Evolutionary conservation across 306 rosid genomes (phyloP).

Genomic region (Prunus davidiana): DNA sequence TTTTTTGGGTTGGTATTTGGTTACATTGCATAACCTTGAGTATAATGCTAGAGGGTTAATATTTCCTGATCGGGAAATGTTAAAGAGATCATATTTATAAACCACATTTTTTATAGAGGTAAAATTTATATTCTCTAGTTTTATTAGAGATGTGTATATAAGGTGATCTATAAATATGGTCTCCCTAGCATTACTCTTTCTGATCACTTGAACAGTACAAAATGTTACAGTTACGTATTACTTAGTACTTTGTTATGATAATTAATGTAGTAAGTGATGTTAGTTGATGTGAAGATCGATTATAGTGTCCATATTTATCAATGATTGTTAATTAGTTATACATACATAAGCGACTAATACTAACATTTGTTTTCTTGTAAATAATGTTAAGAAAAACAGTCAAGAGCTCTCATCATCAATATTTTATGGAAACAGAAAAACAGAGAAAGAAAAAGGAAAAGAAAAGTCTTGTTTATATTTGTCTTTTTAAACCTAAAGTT

Average conservation of each 20-base stretch:
- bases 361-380: too few species aligned
- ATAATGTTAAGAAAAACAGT: neutral
- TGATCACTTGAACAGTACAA: too few species aligned
- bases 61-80: too few species aligned
- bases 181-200: too few species aligned
- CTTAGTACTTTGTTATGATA: too few species aligned
- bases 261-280: too few species aligned
- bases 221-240: too few species aligned
- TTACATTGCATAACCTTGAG: neutral
- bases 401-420: neutral
- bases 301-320: neutral
- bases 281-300: too few species aligned
- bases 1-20: neutral
- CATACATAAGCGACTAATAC: neutral
- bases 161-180: too few species aligned
- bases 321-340: neutral
- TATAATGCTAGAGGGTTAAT: neutral
- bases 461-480: neutral
- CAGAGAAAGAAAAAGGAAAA: neutral
- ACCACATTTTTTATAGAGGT: too few species aligned
- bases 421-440: neutral
- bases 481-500: slow-evolving; percentile 1
- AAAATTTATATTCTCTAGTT: fast-evolving
- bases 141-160: too few species aligned
- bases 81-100: too few species aligned